Percentiles rank a stretch among this genome's conserved stretches.
These are phyloP conservation scores for Kwoniella europaea DNA, from an alignment of 768 basidiomycete species.

Conservation along the genomic window DNA sequence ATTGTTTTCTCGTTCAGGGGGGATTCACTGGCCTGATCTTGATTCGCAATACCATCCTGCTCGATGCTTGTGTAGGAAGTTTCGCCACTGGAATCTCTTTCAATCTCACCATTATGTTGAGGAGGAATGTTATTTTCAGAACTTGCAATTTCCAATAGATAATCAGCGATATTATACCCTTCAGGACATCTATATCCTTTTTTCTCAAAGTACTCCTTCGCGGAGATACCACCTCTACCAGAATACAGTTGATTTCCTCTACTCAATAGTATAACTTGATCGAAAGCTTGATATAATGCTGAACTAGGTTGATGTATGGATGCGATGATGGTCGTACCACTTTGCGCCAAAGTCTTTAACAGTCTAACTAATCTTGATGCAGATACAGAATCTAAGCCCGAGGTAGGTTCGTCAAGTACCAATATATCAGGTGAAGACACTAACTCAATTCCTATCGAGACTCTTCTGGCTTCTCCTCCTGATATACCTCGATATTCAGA, in stretches of 20 bases:
- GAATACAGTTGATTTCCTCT: constrained; percentile 75
- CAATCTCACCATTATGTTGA: not conserved
- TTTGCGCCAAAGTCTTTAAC: constrained; percentile 73
- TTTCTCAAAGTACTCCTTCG: constrained; percentile 69
- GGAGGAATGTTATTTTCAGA: constrained; percentile 35
- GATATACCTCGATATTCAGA: constrained; percentile 80
- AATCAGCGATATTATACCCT: constrained; percentile 91
- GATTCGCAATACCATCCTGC: not conserved
- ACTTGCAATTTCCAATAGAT: constrained; percentile 84
- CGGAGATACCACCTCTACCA: constrained; percentile 74
- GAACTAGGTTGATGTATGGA: constrained; percentile 89
- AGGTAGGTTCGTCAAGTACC: constrained; percentile 80
- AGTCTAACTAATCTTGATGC: constrained; percentile 79
- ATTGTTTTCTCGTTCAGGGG: constrained; percentile 25
- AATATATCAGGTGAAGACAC: constrained; percentile 82
- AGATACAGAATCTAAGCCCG: constrained; percentile 83
- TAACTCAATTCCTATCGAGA: constrained; percentile 87
- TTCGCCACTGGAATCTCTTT: constrained; percentile 13
- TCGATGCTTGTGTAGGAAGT: constrained; percentile 9
- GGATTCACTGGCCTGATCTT: constrained; percentile 10
- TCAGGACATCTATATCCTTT: constrained; percentile 66
- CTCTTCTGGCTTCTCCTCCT: constrained; percentile 87
- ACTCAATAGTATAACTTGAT: constrained; percentile 75
- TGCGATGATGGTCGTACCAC: constrained; percentile 70
- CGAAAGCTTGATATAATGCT: constrained; percentile 82